These are phyloP conservation scores for Globisporangium orthogonon DNA, from an alignment of 352 stramenopile genomes.

Conservation along the genomic window DNA sequence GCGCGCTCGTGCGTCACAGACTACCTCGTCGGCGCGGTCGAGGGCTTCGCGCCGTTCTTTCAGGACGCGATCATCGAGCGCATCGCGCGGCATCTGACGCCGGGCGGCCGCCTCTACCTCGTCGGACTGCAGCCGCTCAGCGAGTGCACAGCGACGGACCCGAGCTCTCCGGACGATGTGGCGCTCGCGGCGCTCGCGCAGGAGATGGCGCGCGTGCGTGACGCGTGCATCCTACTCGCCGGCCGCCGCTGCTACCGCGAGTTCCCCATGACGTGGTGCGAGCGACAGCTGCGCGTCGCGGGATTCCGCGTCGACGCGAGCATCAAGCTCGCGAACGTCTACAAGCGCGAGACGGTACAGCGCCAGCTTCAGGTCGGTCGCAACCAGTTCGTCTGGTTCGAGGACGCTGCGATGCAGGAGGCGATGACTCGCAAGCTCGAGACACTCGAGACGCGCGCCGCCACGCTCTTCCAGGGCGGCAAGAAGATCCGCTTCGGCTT, in stretches of 20 bases:
- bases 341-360: conserved; percentile 73
- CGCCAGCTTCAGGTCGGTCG: conserved; percentile 87
- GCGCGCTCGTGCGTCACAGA: conserved; percentile 24
- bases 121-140: conserved; percentile 86
- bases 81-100: conserved; percentile 65
- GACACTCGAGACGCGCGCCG: conserved; percentile 8
- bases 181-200: conserved; percentile 34
- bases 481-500: conserved; percentile 68
- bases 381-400: conserved; percentile 55
- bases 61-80: conserved; percentile 49
- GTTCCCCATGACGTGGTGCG: conserved; percentile 86
- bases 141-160: conserved; percentile 23
- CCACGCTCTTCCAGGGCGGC: conserved; percentile 52
- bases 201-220: conserved; percentile 66
- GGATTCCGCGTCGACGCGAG: conserved; percentile 49
- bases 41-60: conserved; percentile 89
- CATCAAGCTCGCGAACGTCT: conserved; percentile 83
- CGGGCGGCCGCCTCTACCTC: conserved; percentile 85
- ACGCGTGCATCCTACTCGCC: conserved; percentile 89
- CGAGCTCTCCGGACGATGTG: conserved; percentile 22
- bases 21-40: conserved; percentile 90
- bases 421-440: conserved; percentile 13
- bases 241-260: conserved; percentile 87
- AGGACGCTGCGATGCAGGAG: conserved; percentile 10
- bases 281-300: conserved; percentile 58